Evolutionary conservation across 208 protist species (phyloP).

Genomic region (Acanthamoeba rhysodes): DNA sequence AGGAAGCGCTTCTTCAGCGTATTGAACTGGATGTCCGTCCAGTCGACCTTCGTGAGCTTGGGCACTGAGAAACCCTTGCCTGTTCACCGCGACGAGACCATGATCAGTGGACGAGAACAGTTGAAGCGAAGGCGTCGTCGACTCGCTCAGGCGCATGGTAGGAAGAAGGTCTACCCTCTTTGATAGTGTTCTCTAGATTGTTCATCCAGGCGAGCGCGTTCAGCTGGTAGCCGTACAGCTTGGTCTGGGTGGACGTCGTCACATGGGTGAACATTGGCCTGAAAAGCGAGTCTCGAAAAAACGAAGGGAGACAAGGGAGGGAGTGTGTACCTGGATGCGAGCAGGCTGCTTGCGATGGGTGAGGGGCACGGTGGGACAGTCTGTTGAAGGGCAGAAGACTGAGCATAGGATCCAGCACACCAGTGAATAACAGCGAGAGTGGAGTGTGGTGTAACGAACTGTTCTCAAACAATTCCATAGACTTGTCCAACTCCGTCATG

Average conservation of each 20-base stretch:
- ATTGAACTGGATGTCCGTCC: neutral
- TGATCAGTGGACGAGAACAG: too few species aligned
- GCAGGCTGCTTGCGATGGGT: neutral
- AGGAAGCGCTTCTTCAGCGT: neutral
- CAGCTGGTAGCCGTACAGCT: slow-evolving; percentile 53
- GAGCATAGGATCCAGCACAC: too few species aligned
- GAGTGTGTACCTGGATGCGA: neutral
- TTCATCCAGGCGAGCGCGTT: slow-evolving; percentile 17
- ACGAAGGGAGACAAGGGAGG: too few species aligned
- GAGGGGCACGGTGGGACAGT: too few species aligned
- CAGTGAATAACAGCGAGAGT: neutral
- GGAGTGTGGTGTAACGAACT: neutral
- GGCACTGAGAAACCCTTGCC: neutral
- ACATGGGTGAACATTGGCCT: too few species aligned
- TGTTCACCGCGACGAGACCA: neutral
- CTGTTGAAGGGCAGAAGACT: too few species aligned
- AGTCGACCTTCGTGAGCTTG: neutral
- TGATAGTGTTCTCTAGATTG: neutral
- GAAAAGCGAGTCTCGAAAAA: too few species aligned
- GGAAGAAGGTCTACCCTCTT: neutral
- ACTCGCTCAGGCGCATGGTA: neutral
- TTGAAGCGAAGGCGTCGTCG: too few species aligned
- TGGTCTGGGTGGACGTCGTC: neutral
- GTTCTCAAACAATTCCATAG: neutral
- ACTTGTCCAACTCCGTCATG: neutral